Conservation (phyloP, 129 eudicot genomes). For the Flaveria robusta region DNA sequence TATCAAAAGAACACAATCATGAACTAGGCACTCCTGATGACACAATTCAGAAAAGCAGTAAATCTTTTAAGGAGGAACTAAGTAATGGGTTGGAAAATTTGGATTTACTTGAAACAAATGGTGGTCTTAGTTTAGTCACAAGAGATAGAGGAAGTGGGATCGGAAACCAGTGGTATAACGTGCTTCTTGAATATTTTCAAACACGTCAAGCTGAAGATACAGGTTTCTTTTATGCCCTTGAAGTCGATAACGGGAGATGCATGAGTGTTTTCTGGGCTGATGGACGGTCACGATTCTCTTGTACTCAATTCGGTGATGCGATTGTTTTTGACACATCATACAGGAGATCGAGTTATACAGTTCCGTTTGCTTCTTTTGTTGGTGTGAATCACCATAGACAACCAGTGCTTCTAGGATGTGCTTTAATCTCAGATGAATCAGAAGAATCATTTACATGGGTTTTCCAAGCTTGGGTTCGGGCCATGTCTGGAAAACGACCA, state of each 20-base stretch:
- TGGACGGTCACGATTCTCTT: constrained; percentile 70
- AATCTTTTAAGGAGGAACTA: constrained; percentile 61
- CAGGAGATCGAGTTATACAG: constrained; percentile 51
- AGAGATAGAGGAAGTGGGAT: constrained; percentile 61
- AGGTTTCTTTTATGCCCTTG: constrained; percentile 71
- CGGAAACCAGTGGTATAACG: constrained; percentile 53
- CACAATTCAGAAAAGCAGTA: constrained; percentile 35
- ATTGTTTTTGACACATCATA: constrained; percentile 68
- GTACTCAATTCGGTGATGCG: constrained; percentile 80
- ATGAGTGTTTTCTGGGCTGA: constrained; percentile 88
- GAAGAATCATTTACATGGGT: constrained; percentile 85
- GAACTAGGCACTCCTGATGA: constrained; percentile 51
- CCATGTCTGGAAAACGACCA: constrained; percentile 75
- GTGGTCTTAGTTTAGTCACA: constrained; percentile 61
- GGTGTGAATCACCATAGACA: constrained; percentile 85
- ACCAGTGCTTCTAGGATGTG: constrained; percentile 85
- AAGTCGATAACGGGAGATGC: constrained; percentile 58
- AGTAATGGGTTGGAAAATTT: constrained; percentile 60
- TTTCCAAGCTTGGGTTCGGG: constrained; percentile 67
- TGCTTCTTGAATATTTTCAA: constrained; percentile 70
- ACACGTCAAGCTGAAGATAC: constrained; percentile 77
- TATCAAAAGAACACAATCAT: constrained; percentile 80
- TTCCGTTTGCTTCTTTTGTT: constrained; percentile 70
- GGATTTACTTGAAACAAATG: constrained; percentile 73
- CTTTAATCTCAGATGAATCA: constrained; percentile 73